Evolutionary conservation across 148 eudicot genomes (phyloP).

Genomic region (Camellia lanceoleosa): DNA sequence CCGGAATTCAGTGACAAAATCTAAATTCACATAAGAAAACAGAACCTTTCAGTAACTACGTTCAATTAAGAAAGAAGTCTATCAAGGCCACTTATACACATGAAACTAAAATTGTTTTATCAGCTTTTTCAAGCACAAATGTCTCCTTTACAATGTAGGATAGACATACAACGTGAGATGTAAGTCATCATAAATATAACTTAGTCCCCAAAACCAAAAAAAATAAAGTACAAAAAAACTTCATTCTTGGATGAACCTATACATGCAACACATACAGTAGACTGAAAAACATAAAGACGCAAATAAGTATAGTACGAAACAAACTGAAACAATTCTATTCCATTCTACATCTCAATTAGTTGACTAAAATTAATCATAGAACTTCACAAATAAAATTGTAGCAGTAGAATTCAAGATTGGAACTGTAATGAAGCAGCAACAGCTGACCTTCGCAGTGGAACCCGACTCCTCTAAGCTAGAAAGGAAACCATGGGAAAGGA

Average conservation of each 20-base stretch:
- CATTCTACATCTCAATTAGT: not conserved
- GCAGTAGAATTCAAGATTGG: constrained; percentile 5
- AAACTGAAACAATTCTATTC: not conserved
- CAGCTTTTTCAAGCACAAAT: constrained; percentile 1
- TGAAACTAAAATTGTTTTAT: not conserved
- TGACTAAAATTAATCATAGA: not conserved
- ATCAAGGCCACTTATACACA: not conserved
- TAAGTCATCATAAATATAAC: not conserved
- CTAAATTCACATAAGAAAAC: not conserved
- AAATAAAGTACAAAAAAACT: not conserved
- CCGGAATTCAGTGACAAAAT: not conserved
- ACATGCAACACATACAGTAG: not conserved
- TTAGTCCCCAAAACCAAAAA: not conserved
- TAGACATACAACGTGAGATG: not conserved
- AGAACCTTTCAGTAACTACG: not conserved
- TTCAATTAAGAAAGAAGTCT: not conserved
- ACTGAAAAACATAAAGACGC: not conserved
- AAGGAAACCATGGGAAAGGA: constrained; percentile 81
- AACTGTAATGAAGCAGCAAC: constrained; percentile 5
- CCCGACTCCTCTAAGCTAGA: constrained; percentile 84
- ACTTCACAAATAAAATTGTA: not conserved
- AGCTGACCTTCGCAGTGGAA: constrained; percentile 69
- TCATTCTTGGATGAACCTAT: not conserved
- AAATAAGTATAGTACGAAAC: not conserved
- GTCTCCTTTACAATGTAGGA: not conserved